phyloP scores from a whole-genome alignment of 1,139 yeast genomes.

The Suhomyces bolitotheri region DNA sequence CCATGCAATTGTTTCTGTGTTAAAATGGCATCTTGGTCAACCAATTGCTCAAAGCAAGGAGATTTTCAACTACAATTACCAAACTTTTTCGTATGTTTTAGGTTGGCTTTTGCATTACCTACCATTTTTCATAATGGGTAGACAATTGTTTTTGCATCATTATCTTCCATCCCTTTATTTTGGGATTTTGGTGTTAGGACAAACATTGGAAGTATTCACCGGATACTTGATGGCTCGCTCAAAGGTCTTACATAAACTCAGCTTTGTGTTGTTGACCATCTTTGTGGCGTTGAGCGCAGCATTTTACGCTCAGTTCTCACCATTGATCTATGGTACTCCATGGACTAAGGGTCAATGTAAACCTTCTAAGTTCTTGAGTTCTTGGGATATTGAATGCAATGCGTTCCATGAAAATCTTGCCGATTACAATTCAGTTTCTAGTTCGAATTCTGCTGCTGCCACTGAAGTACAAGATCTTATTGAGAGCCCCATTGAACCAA shows the following conservation, averaged over 20 bases:
- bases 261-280: constrained; percentile 41
- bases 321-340: constrained; percentile 75
- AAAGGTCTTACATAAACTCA: constrained; percentile 30
- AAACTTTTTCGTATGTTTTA: constrained; percentile 62
- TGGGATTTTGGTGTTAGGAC: constrained; percentile 82
- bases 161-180: constrained; percentile 90
- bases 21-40: constrained; percentile 77
- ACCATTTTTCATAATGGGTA: constrained; percentile 91
- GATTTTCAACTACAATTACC: constrained; percentile 70
- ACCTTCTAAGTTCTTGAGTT: constrained; percentile 54
- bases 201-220: constrained; percentile 69
- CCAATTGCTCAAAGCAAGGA: constrained; percentile 51
- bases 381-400: constrained; percentile 88
- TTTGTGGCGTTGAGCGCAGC: constrained; percentile 53
- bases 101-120: constrained; percentile 86
- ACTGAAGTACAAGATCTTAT: constrained; percentile 6
- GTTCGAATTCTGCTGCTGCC: constrained; percentile 2
- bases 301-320: constrained; percentile 65
- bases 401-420: constrained; percentile 42
- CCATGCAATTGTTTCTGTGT: constrained; percentile 53
- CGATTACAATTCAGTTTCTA: constrained; percentile 24
- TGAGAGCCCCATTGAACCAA: constrained; percentile 20
- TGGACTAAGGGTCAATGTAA: constrained; percentile 78
- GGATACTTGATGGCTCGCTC: constrained; percentile 46
- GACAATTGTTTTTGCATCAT: constrained; percentile 92